Conservation (phyloP, 2,329 filamentous ascomycete species). For the Penicillium sp. region DNA sequence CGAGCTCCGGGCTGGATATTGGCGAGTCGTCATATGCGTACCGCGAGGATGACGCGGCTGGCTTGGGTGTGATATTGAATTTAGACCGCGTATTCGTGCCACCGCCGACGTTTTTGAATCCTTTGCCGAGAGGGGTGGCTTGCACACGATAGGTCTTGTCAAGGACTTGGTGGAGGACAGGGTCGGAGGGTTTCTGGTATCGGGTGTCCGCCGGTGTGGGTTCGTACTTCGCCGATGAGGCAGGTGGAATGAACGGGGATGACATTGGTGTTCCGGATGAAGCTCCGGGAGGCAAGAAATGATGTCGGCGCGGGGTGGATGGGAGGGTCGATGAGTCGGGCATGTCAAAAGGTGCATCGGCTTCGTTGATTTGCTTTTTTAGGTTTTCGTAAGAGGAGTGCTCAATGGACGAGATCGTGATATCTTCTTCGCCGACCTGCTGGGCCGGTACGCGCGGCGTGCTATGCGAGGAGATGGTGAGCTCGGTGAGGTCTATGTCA, state of each 20-base stretch:
- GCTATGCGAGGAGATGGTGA: slow-evolving; percentile 45
- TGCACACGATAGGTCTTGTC: slow-evolving; percentile 95
- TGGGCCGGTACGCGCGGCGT: slow-evolving; percentile 41
- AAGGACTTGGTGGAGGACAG: slow-evolving; percentile 80
- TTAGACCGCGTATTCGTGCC: slow-evolving; percentile 27
- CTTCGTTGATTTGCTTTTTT: slow-evolving; percentile 59
- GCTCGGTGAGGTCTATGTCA: slow-evolving; percentile 44
- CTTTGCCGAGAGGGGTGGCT: slow-evolving; percentile 72
- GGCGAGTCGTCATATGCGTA: slow-evolving; percentile 46
- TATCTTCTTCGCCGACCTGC: slow-evolving; percentile 35
- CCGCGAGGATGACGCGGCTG: slow-evolving; percentile 22
- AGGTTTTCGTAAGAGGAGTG: slow-evolving; percentile 71
- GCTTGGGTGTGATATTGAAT: slow-evolving; percentile 32
- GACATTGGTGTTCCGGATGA: slow-evolving; percentile 60
- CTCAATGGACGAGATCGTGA: slow-evolving; percentile 43
- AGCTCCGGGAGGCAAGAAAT: slow-evolving; percentile 34
- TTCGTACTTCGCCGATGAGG: slow-evolving; percentile 39
- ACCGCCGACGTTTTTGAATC: slow-evolving; percentile 22
- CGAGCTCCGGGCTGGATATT: slow-evolving; percentile 69
- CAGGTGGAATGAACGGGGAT: slow-evolving; percentile 53
- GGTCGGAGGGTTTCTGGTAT: slow-evolving; percentile 52
- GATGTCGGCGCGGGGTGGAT: slow-evolving; percentile 34
- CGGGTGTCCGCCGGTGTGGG: slow-evolving; percentile 36
- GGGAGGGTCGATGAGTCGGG: slow-evolving; percentile 34
- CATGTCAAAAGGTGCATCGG: slow-evolving; percentile 33